These are phyloP conservation scores for Pseudoturritis turrita DNA, from an alignment of 345 rosid genomes.

Conservation along the genomic window DNA sequence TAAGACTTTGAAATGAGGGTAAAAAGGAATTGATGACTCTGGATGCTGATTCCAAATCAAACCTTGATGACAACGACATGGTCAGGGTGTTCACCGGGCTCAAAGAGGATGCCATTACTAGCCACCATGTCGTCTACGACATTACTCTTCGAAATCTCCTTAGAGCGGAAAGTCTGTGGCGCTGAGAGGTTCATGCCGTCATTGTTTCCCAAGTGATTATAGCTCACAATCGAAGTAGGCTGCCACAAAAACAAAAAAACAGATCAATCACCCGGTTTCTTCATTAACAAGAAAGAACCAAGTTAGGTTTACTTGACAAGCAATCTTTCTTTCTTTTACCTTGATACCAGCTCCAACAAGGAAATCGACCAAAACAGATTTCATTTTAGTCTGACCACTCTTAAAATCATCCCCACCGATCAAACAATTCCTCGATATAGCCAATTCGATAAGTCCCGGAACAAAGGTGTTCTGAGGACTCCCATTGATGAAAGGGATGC, in stretches of 20 bases:
- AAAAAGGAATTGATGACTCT: background rate
- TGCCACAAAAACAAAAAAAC: constrained; percentile 17
- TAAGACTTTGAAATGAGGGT: background rate
- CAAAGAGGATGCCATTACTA: constrained; percentile 85
- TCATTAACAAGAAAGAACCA: background rate
- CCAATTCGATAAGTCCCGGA: constrained; percentile 92
- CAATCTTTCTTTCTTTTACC: constrained; percentile 36
- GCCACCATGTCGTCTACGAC: constrained; percentile 98
- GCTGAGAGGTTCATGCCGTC: constrained; percentile 99
- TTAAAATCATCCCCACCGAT: constrained; percentile 99
- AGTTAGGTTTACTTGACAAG: background rate
- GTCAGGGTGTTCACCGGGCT: constrained; percentile 97
- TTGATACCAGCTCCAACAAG: constrained; percentile 99
- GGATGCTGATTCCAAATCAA: background rate
- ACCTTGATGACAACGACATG: constrained; percentile 99
- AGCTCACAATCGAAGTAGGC: constrained; percentile 99
- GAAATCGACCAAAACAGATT: constrained; percentile 92
- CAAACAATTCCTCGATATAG: constrained; percentile 70
- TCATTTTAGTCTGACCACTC: constrained; percentile 99
- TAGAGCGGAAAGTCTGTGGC: constrained; percentile 91
- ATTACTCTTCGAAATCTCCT: constrained; percentile 95
- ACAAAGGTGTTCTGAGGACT: constrained; percentile 98
- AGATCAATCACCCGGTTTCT: background rate
- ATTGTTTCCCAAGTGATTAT: constrained; percentile 94
- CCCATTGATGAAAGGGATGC: constrained; percentile 91